A percentile compares a stretch with the other conserved stretches of the same genome.
Conservation (phyloP, 1,139 yeast species). For the Sugiyamaella paludigena region DNA sequence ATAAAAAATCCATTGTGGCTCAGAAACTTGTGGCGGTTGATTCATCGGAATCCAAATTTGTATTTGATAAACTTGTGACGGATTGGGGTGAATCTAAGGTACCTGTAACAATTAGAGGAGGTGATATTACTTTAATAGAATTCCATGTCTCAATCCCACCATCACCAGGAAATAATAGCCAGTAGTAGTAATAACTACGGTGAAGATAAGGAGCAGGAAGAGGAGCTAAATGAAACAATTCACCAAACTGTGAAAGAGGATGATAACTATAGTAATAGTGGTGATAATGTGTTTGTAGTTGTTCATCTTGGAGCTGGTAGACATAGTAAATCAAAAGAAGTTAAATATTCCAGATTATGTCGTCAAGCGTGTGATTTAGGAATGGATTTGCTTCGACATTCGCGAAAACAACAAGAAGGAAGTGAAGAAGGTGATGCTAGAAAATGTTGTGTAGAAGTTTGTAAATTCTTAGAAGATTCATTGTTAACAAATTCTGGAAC, state of each 20-base stretch:
- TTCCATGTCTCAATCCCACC: slow-evolving; percentile 1
- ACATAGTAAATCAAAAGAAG: slow-evolving; percentile 26
- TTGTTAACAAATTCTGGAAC: slow-evolving; percentile 54
- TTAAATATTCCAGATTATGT: slow-evolving; percentile 25
- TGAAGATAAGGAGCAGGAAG: not conserved
- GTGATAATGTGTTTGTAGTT: slow-evolving; percentile 27
- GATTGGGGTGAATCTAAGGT: slow-evolving; percentile 26
- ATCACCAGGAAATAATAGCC: too few species aligned
- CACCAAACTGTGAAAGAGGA: not conserved
- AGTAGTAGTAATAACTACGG: too few species aligned
- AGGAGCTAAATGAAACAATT: not conserved
- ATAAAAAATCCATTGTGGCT: slow-evolving; percentile 18
- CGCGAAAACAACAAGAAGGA: not conserved
- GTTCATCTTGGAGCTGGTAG: slow-evolving; percentile 41
- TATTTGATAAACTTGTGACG: slow-evolving; percentile 25
- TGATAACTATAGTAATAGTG: not conserved
- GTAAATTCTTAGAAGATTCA: slow-evolving; percentile 45
- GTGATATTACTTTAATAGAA: slow-evolving; percentile 24
- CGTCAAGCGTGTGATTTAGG: slow-evolving; percentile 27
- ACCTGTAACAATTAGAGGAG: slow-evolving; percentile 24
- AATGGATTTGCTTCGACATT: slow-evolving; percentile 19
- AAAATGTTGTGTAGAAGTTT: slow-evolving; percentile 29
- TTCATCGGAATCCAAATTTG: slow-evolving; percentile 29
- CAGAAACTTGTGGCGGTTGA: slow-evolving; percentile 26
- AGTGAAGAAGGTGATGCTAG: slow-evolving; percentile 17